Evolutionary conservation across 345 rosid genomes (phyloP).

Genomic region (rapeseed (Brassica napus)): Da-Ae NC_063436.1:31122001-31122500

Average conservation of each 20-base stretch:
- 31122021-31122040: neutral
- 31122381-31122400: neutral
- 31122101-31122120: neutral
- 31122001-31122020: neutral
- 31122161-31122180: neutral
- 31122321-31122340: neutral
- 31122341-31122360: neutral
- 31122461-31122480: neutral
- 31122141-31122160: neutral
- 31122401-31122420: neutral
- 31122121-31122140: neutral
- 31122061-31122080: neutral
- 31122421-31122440: neutral
- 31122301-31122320: neutral
- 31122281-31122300: neutral
- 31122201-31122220: neutral
- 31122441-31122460: neutral
- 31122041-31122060: neutral
- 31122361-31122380: neutral
- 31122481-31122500: neutral
- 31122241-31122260: neutral
- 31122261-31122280: neutral
- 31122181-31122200: neutral
- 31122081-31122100: neutral
- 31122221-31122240: neutral